A percentile compares a stretch with the other conserved stretches of the same genome.
phyloP scores from a whole-genome alignment of 1,284 basidiomycete genomes.

The Stygiomarasmius scandens region DNA sequence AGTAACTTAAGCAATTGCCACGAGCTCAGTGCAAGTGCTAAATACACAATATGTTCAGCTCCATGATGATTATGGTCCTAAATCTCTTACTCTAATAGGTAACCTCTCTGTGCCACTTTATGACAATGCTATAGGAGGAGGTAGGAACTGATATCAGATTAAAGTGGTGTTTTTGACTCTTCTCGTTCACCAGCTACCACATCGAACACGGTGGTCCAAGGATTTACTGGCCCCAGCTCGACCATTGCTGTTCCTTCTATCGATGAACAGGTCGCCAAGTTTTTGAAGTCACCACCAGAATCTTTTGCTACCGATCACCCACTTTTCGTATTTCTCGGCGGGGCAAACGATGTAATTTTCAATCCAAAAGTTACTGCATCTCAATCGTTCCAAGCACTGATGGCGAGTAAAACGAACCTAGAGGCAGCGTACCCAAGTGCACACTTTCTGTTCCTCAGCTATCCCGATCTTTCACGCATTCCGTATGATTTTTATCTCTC shows the following conservation, averaged over 20 bases:
- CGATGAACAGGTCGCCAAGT: background rate
- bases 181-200: conserved; percentile 1
- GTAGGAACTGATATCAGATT: background rate
- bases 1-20: no score
- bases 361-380: conserved; percentile 4
- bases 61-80: no score
- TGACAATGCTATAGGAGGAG: background rate
- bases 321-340: background rate
- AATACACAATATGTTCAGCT: no score
- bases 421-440: background rate
- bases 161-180: background rate
- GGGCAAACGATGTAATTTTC: conserved; percentile 5
- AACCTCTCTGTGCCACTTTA: background rate
- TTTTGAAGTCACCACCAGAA: background rate
- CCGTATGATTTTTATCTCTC: background rate
- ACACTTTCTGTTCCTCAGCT: background rate
- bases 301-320: background rate
- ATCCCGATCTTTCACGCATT: background rate
- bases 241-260: conserved; percentile 3
- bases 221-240: conserved; percentile 4
- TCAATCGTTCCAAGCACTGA: background rate
- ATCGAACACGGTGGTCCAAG: background rate
- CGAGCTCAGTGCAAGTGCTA: no score
- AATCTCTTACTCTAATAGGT: no score
- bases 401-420: background rate